Evolutionary conservation across 2,329 filamentous ascomycete genomes (phyloP).

Genomic region (Bertia moriformis): DNA sequence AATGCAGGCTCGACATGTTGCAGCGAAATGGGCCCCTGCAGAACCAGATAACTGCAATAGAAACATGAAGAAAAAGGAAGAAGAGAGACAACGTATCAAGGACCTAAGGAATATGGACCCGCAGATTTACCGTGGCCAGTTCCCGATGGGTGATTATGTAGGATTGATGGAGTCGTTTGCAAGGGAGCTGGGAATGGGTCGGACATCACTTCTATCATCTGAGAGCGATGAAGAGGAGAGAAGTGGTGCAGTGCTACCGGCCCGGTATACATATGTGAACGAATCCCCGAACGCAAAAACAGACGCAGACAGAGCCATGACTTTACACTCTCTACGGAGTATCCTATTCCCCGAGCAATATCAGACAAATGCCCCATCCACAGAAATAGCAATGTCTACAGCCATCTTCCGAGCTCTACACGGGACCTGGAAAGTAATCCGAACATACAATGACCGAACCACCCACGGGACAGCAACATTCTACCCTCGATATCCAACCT

Average conservation of each 20-base stretch:
- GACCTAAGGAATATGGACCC: conserved; percentile 13
- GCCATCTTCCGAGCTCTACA: conserved; percentile 34
- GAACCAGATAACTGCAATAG: background rate
- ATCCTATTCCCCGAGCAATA: background rate
- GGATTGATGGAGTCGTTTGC: conserved; percentile 40
- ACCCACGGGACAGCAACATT: background rate
- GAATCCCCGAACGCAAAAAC: conserved; percentile 12
- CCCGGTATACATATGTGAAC: conserved; percentile 12
- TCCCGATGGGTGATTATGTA: conserved; percentile 45
- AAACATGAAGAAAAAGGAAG: background rate
- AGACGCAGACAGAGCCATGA: conserved; percentile 12
- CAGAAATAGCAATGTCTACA: conserved; percentile 22
- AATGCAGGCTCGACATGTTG: conserved; percentile 37
- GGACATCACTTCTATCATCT: conserved; percentile 6
- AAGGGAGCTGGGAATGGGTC: conserved; percentile 19
- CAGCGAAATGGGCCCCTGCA: background rate
- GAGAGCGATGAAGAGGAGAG: conserved; percentile 11
- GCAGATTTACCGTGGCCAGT: conserved; percentile 22
- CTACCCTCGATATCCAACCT: background rate
- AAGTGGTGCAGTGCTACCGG: conserved; percentile 10
- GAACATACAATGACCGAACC: conserved; percentile 3
- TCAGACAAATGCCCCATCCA: too few species aligned
- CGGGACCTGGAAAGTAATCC: conserved; percentile 28
- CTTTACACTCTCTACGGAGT: background rate
- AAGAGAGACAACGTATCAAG: conserved; percentile 2